Percentiles rank a stretch among this genome's conserved stretches.
Evolutionary conservation across 2,329 filamentous ascomycete species (phyloP).

Genomic region (Fusarium heterosporum): DNA sequence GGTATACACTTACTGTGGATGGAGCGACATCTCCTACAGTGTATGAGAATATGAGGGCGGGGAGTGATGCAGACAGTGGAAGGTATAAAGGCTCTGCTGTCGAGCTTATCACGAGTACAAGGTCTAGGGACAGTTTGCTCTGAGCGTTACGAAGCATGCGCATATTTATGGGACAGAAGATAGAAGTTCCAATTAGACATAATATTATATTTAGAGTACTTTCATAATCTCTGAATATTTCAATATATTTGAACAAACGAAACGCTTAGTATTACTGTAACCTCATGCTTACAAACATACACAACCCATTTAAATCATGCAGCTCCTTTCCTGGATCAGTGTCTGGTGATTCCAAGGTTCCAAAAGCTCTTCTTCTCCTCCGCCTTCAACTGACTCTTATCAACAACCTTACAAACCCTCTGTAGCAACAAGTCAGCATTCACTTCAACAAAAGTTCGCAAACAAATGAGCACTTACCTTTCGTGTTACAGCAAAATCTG

Average conservation of each 20-base stretch:
- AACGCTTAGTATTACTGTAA: not conserved
- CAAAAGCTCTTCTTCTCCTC: conserved; percentile 1
- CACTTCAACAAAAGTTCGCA: too few species aligned
- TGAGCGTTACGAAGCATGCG: not conserved
- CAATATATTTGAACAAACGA: not conserved
- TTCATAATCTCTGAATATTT: not conserved
- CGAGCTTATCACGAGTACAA: not conserved
- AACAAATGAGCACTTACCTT: not conserved
- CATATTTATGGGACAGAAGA: not conserved
- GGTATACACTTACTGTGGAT: conserved; percentile 11
- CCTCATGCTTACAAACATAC: not conserved
- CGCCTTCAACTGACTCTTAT: conserved; percentile 12
- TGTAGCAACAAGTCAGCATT: not conserved
- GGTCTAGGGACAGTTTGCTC: not conserved
- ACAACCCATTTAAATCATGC: not conserved
- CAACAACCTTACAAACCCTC: conserved; percentile 23
- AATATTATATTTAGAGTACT: not conserved
- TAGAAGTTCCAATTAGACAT: too few species aligned
- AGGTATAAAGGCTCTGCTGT: not conserved
- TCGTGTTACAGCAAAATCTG: conserved; percentile 26
- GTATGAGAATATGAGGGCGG: conserved; percentile 21
- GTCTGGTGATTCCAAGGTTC: not conserved
- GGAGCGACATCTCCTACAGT: conserved; percentile 6
- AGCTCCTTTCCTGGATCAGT: not conserved
- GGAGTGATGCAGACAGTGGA: not conserved